phyloP scores from a whole-genome alignment of 306 rosid species.

The Prunus salicina region DNA sequence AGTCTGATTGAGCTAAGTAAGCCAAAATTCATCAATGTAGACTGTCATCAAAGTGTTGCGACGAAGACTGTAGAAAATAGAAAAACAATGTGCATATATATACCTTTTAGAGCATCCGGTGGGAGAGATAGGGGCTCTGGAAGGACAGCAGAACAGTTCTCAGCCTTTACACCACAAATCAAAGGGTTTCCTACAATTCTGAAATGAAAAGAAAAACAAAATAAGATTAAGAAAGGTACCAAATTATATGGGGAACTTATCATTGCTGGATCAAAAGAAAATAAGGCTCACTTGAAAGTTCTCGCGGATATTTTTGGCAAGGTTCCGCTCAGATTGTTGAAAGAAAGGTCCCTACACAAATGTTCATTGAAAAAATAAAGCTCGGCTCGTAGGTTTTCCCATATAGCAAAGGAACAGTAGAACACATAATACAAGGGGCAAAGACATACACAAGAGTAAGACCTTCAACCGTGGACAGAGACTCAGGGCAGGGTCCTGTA shows the following conservation, averaged over 20 bases:
- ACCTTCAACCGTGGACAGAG: constrained; percentile 72
- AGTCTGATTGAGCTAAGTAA: constrained; percentile 52
- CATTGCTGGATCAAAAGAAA: neutral
- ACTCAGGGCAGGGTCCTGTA: constrained; percentile 75
- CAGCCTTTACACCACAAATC: constrained; percentile 73
- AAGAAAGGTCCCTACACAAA: constrained; percentile 82
- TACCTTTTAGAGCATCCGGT: constrained; percentile 70
- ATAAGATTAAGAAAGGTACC: neutral
- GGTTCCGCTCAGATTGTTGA: constrained; percentile 85
- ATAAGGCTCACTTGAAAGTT: constrained; percentile 78
- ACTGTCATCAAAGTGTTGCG: constrained; percentile 19
- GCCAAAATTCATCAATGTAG: constrained; percentile 19
- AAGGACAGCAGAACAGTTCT: constrained; percentile 65
- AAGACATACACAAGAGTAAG: constrained; percentile 86
- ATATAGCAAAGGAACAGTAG: neutral
- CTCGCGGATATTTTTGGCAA: constrained; percentile 85
- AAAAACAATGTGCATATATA: constrained; percentile 1
- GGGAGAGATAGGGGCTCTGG: constrained; percentile 95
- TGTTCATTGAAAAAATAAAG: constrained; percentile 19
- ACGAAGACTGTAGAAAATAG: constrained; percentile 5
- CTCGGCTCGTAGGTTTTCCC: neutral
- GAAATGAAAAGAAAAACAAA: constrained; percentile 18
- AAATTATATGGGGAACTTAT: constrained; percentile 9
- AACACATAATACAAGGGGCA: constrained; percentile 18
- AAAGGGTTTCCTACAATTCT: constrained; percentile 92